A percentile compares a stretch with the other conserved stretches of the same genome.
phyloP scores from a whole-genome alignment of 2,329 filamentous ascomycete species.

The Chaetoscypha palmicola region DNA sequence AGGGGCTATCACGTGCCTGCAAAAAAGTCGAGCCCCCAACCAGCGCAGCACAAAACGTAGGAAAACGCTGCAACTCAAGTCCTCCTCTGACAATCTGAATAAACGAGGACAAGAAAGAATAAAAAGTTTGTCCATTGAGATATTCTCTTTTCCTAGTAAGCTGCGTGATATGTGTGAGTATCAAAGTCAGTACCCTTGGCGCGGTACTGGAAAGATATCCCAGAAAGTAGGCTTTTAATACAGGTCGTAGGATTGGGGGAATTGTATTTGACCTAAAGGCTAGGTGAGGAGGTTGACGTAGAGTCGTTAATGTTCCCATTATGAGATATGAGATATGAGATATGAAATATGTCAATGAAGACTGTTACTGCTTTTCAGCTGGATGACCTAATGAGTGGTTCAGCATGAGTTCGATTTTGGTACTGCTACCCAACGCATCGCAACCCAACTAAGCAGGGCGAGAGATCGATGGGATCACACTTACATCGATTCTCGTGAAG shows the following conservation, averaged over 20 bases:
- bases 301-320: too few relatives aligned
- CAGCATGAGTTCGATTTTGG: too few relatives aligned
- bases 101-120: conserved; percentile 29
- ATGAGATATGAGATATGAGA: too few relatives aligned
- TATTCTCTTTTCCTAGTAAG: conserved; percentile 31
- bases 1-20: conserved; percentile 39
- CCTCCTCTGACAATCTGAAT: conserved; percentile 42
- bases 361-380: too few relatives aligned
- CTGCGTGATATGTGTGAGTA: conserved; percentile 36
- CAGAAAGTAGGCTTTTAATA: conserved; percentile 52
- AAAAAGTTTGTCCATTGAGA: conserved; percentile 24
- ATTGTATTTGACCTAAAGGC: too few relatives aligned
- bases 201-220: conserved; percentile 54
- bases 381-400: too few relatives aligned
- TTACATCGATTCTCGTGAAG: too few relatives aligned
- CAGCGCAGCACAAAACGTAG: conserved; percentile 54
- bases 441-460: too few relatives aligned
- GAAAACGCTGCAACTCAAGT: conserved; percentile 50
- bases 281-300: too few relatives aligned
- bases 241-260: conserved; percentile 46
- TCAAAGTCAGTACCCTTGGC: conserved; percentile 48
- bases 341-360: too few relatives aligned
- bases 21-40: conserved; percentile 55
- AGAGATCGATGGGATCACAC: too few relatives aligned
- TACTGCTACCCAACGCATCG: too few relatives aligned